Evolutionary conservation across 306 rosid genomes (phyloP), one percentile per base, ranked within the genome.

Genomic region (Fagus sylvatica): DNA sequence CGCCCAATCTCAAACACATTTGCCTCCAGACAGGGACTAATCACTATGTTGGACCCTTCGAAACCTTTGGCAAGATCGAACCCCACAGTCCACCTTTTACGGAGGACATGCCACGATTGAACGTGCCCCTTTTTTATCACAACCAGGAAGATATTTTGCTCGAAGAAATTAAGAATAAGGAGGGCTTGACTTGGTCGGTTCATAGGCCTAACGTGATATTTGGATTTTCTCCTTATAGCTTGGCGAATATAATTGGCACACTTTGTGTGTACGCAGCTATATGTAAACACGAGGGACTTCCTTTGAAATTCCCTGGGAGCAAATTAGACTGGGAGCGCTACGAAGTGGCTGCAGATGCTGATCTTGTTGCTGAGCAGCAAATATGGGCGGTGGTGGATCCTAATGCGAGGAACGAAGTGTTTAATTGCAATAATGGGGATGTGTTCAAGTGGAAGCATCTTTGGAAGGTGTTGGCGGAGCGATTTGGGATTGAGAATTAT

Each of bases 341-440:
- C 69, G 22, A 59, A 0, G 59, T 22, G 30, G 87, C 72, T 32
- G 83, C 97, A 0, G 97, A 91, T 72, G 94, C 90, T 0, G 92
- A 91, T 86, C 83, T 88, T 83, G 79, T 87, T 7, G 97, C 94
- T 1, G 94, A 91, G 87, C 97, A 91, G 69, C 94, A 91, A 0
- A 91, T 88, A 22, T 89, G 93, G 97, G 89, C 91, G 0, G 84
- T 84, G 73, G 94, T 89, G 59, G 97, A 91, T 17, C 94, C 93
- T 0, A 77, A 86, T 53, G 94, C 90, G 0, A 48, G 69, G 65
- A 89, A 91, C 67, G 94, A 91, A 34, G 94, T 87, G 0, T 91
- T 91, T 30, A 91, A 91, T 36, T 78, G 83, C 55, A 88, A 73
- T 61, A 89, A 89, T 1, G 90, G 93, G 4, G 93, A 90, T 43